Evolutionary conservation across 768 basidiomycete species (phyloP), one percentile per base, ranked within the genome.

Genomic region (Nevesoporus exiguus): DNA sequence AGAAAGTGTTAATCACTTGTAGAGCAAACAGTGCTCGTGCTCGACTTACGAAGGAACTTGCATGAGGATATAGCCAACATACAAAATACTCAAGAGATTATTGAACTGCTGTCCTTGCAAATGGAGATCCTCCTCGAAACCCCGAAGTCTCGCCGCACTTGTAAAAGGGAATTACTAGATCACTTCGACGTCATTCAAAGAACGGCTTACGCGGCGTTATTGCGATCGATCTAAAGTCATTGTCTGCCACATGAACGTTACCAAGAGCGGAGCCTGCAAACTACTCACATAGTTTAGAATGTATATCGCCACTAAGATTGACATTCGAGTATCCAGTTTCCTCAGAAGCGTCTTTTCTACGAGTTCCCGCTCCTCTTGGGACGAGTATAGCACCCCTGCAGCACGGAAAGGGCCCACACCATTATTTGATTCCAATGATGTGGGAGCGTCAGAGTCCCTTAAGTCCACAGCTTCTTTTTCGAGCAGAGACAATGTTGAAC

Each of bases 61-160:
- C 87, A 89, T 88, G 36, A 88, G 68, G 53, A 86, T 86, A 63
- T 90, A 90, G 15, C 86, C 86, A 30, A 85, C 74, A 58, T 86
- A 87, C 45, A 87, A 75, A 48, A 86, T 80, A 39, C 84, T 84
- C 39, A 90, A 68, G 15, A 90, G 69, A 0, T 86, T 83, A 11
- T 82, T 78, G 63, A 88, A 90, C 60, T 90, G 76, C 49, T 76
- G 70, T 36, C 80, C 84, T 57, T 78, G 69, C 17, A 90, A 73
- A 36, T 79, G 71, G 29, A 90, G 76, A 67, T 90, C 88, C 46
- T 75, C 72, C 63, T 88, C 84, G 49, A 90, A 85, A 0, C 88
- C 89, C 31, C 81, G 77, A 39, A 90, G 73, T 49, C 89, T 77
- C 30, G 88, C 89, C 11, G 86, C 88, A 41, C 88, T 88, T 59